Evolutionary conservation across 768 basidiomycete genomes (phyloP), one percentile per base, ranked within the genome.

Genomic region (Hemileccinum impolitum): DNA sequence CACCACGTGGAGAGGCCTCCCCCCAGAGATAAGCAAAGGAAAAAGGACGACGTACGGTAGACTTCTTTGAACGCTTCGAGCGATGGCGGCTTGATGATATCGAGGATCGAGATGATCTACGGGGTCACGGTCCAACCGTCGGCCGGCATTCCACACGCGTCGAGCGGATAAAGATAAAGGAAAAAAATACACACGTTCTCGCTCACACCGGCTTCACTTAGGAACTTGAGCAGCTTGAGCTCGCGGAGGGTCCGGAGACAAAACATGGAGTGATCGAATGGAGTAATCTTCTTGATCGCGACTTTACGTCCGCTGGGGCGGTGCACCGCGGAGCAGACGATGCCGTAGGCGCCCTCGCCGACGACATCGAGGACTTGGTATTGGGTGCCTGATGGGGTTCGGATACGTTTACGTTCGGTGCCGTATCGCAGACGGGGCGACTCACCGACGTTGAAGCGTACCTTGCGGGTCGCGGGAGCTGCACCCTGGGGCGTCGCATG

Each of bases 221-320:
- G 68, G 69, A 90, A 90, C 60, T 90, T 90, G 68, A 84, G 75
- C 15, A 90, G 72, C 61, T 90, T 91, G 58, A 91, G 77, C 68
- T 91, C 93, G 54, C 93, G 81, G 43, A 94, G 75, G n/a, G 93
- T 95, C 43, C 86, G 75, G 65, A 94, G 76, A 63, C 90, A 91
- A 72, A 94, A 94, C 90, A 95, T 92, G 50, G 92, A 85, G 64
- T 94, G 93, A 66, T 95, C 94, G 58, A 95, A 96, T 6, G 93
- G 93, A 0, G 88, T 84, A 70, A 96, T 93, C 73, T 90, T 90
- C 78, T 96, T 96, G 76, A 96, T 94, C 47, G 94, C 94, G 52
- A 98, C 95, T 68, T 92, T 92, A 51, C 90, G 86, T 45, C 85
- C 84, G 45, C 88, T 90, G 2, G 91, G 85, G 53, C 82, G 68